phyloP scores from a whole-genome alignment of 2,329 filamentous ascomycete species.

The Aureobasidium sp. region DNA sequence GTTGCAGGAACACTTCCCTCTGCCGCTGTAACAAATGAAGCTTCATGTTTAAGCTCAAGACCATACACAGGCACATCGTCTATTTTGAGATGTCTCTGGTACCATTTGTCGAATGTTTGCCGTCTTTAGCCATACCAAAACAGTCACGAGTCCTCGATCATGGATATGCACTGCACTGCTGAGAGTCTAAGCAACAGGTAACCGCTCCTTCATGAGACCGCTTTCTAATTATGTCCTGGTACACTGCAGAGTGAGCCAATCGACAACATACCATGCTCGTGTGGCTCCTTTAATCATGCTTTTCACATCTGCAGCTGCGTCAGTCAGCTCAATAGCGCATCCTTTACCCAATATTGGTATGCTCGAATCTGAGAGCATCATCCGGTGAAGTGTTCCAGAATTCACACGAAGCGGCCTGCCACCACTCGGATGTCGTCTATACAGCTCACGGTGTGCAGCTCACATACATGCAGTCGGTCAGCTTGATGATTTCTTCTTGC shows the following conservation, averaged over 20 bases:
- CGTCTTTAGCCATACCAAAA: not conserved
- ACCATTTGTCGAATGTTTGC: not conserved
- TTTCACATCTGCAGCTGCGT: not conserved
- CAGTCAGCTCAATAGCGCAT: slow-evolving; percentile 10
- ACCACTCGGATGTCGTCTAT: not conserved
- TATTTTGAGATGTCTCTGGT: not conserved
- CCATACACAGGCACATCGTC: not conserved
- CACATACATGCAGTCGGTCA: not conserved
- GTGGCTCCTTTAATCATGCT: not conserved
- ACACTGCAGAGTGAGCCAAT: not conserved
- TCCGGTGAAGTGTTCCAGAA: not conserved
- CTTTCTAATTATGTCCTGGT: not conserved
- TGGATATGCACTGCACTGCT: not conserved
- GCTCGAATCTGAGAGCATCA: not conserved
- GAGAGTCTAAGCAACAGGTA: not conserved
- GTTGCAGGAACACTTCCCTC: not conserved
- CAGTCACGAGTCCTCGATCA: not conserved
- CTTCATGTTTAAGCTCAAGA: not conserved
- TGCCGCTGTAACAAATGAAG: not conserved
- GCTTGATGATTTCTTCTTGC: not conserved
- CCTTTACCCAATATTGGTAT: not conserved
- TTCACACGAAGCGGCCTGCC: not conserved
- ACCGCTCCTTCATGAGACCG: not conserved
- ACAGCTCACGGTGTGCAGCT: not conserved
- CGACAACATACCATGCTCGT: not conserved